Evolutionary conservation across 1,284 basidiomycete genomes (phyloP).

Genomic region (Naganishia albida): DNA sequence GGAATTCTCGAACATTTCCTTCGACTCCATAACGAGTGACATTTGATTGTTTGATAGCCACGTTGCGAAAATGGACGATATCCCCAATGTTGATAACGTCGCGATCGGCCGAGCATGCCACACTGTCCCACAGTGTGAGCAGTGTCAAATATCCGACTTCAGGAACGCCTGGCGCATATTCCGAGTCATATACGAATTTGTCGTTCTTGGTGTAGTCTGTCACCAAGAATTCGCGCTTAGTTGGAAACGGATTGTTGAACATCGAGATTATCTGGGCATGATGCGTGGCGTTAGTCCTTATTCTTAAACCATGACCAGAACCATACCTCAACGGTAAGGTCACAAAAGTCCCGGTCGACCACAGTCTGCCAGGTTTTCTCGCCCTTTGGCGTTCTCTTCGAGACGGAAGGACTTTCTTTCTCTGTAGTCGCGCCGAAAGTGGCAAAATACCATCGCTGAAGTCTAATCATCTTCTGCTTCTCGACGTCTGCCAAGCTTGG

Average conservation of each 20-base stretch:
- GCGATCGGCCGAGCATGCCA: conserved; percentile 18
- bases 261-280: conserved; percentile 9
- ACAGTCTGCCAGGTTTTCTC: conserved; percentile 3
- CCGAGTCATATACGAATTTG: conserved; percentile 2
- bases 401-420: neutral
- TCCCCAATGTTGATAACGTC: conserved; percentile 22
- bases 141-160: conserved; percentile 17
- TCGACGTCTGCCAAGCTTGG: neutral
- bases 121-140: conserved; percentile 18
- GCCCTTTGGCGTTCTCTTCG: neutral
- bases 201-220: conserved; percentile 24
- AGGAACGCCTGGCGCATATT: neutral
- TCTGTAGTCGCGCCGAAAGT: neutral
- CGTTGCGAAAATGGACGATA: conserved; percentile 18
- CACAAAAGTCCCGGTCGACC: conserved; percentile 2
- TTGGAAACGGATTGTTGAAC: conserved; percentile 7
- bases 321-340: conserved; percentile 20
- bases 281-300: neutral
- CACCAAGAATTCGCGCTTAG: conserved; percentile 21
- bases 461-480: conserved; percentile 11
- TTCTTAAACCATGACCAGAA: neutral
- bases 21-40: conserved; percentile 2
- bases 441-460: conserved; percentile 13
- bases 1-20: conserved; percentile 16
- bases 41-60: conserved; percentile 8